Percentiles rank a stretch among this genome's conserved stretches.
phyloP scores from a whole-genome alignment of 768 basidiomycete species.

The Hericium coralloides region DNA sequence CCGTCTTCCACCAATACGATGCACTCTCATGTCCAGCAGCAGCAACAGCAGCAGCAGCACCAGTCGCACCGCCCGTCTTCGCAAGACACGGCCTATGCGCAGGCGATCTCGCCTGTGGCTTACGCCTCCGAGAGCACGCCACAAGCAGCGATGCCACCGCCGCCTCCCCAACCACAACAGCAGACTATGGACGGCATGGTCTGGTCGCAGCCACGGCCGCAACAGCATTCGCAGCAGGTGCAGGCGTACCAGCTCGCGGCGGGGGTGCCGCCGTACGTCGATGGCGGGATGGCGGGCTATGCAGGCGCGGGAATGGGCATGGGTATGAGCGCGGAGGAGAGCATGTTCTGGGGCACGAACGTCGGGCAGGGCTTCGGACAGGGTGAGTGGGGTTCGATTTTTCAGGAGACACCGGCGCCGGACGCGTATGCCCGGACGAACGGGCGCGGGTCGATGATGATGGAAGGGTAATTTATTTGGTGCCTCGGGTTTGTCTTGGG shows the following conservation, averaged over 20 bases:
- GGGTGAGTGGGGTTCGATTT: constrained; percentile 44
- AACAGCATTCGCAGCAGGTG: constrained; percentile 3
- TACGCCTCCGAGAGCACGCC: background rate
- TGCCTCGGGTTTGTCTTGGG: background rate
- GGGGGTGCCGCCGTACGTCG: background rate
- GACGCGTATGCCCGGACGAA: background rate
- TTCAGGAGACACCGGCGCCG: background rate
- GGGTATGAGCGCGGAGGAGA: constrained; percentile 38
- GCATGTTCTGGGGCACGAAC: constrained; percentile 50
- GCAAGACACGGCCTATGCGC: background rate
- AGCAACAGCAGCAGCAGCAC: background rate
- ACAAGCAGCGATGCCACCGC: background rate
- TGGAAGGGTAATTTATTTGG: background rate
- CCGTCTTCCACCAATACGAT: background rate
- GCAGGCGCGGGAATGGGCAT: constrained; percentile 5
- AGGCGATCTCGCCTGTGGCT: background rate
- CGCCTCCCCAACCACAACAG: background rate
- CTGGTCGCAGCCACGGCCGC: background rate
- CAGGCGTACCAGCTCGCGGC: background rate
- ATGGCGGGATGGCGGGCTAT: background rate
- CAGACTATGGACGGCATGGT: background rate
- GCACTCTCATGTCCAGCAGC: background rate
- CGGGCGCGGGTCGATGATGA: background rate
- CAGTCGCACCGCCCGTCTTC: background rate
- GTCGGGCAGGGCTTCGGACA: constrained; percentile 51